Conservation (phyloP, 805 yeast genomes). For the Metschnikowia cerradonensis region DNA sequence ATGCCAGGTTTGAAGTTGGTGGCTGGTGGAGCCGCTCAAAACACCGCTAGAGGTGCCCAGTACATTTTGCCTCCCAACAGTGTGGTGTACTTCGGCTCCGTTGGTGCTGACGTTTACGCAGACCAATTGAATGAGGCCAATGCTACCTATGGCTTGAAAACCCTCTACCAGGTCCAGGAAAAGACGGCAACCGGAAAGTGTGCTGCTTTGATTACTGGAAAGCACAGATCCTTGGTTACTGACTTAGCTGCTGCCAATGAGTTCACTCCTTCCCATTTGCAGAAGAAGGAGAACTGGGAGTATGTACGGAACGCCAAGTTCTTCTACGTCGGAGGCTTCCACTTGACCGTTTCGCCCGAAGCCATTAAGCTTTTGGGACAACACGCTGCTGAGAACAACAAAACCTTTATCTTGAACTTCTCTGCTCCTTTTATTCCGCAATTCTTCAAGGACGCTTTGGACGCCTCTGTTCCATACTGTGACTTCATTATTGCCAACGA, state of each 20-base stretch:
- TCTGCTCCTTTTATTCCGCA: constrained; percentile 96
- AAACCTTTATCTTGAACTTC: constrained; percentile 77
- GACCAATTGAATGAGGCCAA: constrained; percentile 81
- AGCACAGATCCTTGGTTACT: constrained; percentile 88
- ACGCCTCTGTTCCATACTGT: constrained; percentile 74
- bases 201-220: constrained; percentile 89
- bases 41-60: constrained; percentile 98
- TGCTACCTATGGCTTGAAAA: constrained; percentile 78
- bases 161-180: constrained; percentile 78
- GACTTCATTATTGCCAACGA: constrained; percentile 94
- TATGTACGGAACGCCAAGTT: constrained; percentile 74
- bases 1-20: constrained; percentile 60
- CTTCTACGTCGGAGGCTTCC: constrained; percentile 98
- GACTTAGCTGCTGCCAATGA: constrained; percentile 98
- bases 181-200: constrained; percentile 91
- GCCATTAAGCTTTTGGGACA: constrained; percentile 87
- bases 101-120: constrained; percentile 87
- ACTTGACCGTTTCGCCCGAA: constrained; percentile 93
- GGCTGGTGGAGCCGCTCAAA: constrained; percentile 99
- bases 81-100: constrained; percentile 93
- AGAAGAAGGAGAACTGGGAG: constrained; percentile 86
- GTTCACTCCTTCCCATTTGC: constrained; percentile 84
- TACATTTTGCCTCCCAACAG: constrained; percentile 76
- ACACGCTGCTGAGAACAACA: constrained; percentile 82
- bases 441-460: constrained; percentile 90